Percentiles rank a stretch among this genome's conserved stretches.
Evolutionary conservation across 2,329 filamentous ascomycete species (phyloP).

Genomic region (Penicillium fuscoglaucum): DNA sequence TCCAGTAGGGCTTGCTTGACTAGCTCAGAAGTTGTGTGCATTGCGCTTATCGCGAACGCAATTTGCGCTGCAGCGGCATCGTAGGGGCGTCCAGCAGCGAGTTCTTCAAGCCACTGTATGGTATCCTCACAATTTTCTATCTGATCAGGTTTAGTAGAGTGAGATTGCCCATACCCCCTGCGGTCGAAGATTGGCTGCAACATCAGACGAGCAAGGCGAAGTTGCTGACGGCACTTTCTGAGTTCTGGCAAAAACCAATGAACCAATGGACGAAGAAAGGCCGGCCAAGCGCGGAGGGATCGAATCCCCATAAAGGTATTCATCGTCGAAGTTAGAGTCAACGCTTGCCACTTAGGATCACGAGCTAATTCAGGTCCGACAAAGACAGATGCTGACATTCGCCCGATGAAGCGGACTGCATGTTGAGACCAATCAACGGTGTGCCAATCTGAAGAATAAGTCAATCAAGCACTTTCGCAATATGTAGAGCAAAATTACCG

Average conservation of each 20-base stretch:
- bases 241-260: background rate
- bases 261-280: background rate
- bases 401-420: background rate
- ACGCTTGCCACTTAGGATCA: background rate
- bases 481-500: background rate
- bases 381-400: background rate
- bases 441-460: background rate
- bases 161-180: background rate
- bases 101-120: conserved; percentile 19
- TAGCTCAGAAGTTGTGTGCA: conserved; percentile 17
- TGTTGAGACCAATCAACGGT: background rate
- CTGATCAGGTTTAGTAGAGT: too few species aligned
- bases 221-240: background rate
- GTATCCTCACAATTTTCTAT: conserved; percentile 7
- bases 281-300: background rate
- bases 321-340: background rate
- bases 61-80: conserved; percentile 20
- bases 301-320: background rate
- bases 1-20: background rate
- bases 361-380: background rate
- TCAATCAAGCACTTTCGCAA: too few species aligned
- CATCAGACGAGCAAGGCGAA: background rate
- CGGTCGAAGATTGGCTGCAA: background rate
- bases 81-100: conserved; percentile 12
- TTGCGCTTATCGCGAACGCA: conserved; percentile 17